phyloP scores from a whole-genome alignment of 2,329 filamentous ascomycete genomes.

The Magnaporthiopsis incrustans region DNA sequence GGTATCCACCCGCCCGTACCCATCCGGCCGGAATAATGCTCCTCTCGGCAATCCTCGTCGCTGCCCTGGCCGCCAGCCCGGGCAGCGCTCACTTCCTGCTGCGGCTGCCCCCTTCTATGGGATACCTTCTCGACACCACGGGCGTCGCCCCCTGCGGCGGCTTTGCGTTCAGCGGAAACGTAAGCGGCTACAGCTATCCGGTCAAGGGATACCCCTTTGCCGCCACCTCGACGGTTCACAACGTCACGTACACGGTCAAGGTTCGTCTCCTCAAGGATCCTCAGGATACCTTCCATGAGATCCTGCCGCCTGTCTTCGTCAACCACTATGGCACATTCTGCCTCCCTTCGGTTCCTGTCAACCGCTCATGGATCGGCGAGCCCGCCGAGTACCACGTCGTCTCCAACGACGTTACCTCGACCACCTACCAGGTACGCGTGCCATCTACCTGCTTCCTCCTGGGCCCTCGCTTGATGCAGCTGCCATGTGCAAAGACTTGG shows the following conservation, averaged over 20 bases:
- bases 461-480: not conserved
- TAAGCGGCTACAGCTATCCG: slow-evolving; percentile 4
- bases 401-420: slow-evolving; percentile 2
- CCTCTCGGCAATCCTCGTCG: slow-evolving; percentile 1
- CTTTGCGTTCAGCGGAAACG: not conserved
- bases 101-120: slow-evolving; percentile 1
- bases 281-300: not conserved
- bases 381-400: slow-evolving; percentile 7
- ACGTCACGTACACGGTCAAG: slow-evolving; percentile 5
- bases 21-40: slow-evolving; percentile 5
- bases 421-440: slow-evolving; percentile 5
- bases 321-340: slow-evolving; percentile 5
- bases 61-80: slow-evolving; percentile 1
- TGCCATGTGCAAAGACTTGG: not conserved
- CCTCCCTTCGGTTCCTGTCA: slow-evolving; percentile 3
- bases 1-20: not conserved
- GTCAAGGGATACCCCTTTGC: slow-evolving; percentile 7
- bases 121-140: slow-evolving; percentile 1
- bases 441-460: not conserved
- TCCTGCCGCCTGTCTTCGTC: slow-evolving; percentile 4
- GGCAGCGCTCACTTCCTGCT: slow-evolving; percentile 6
- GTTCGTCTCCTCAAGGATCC: slow-evolving; percentile 4
- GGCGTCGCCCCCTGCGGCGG: slow-evolving; percentile 3
- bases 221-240: slow-evolving; percentile 3
- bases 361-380: slow-evolving; percentile 3